A percentile compares a stretch with the other conserved stretches of the same genome.
Conservation (phyloP, 768 basidiomycete genomes). For the Lactarius hatsudake region DNA sequence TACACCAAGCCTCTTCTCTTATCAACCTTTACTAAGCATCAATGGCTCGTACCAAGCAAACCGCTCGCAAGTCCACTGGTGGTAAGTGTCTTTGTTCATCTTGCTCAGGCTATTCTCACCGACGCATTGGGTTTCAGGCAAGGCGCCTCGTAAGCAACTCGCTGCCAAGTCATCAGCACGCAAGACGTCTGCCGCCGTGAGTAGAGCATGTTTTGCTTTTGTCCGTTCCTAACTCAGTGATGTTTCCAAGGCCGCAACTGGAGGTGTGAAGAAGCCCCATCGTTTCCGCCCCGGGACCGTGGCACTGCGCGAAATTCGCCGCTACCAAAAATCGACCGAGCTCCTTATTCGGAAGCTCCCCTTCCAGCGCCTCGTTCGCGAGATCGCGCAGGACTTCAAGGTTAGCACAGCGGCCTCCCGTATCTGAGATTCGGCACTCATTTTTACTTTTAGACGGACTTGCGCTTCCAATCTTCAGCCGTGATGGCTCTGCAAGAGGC, state of each 20-base stretch:
- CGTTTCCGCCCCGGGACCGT: slow-evolving; percentile 41
- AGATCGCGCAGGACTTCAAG: slow-evolving; percentile 69
- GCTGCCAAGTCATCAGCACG: slow-evolving; percentile 61
- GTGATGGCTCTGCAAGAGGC: slow-evolving; percentile 63
- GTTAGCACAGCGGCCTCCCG: slow-evolving; percentile 28
- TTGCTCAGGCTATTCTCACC: neutral
- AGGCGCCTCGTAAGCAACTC: slow-evolving; percentile 70
- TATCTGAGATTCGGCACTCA: neutral
- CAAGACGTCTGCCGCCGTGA: slow-evolving; percentile 51
- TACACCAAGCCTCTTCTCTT: neutral
- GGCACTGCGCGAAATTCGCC: slow-evolving; percentile 40
- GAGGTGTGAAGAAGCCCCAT: slow-evolving; percentile 64
- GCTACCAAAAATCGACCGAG: slow-evolving; percentile 42
- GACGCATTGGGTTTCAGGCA: slow-evolving; percentile 36
- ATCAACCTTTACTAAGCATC: slow-evolving; percentile 14
- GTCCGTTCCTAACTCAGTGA: neutral
- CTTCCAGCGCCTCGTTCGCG: slow-evolving; percentile 63
- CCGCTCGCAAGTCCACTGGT: slow-evolving; percentile 75
- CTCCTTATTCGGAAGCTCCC: slow-evolving; percentile 50
- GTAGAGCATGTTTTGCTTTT: neutral
- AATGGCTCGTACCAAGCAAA: slow-evolving; percentile 78
- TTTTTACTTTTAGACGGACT: slow-evolving; percentile 40
- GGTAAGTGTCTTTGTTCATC: slow-evolving; percentile 38
- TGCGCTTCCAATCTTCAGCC: slow-evolving; percentile 65
- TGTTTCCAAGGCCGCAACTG: slow-evolving; percentile 41